A percentile compares a stretch with the other conserved stretches of the same genome.
Conservation (phyloP, 139 green algal species). For the Mesostigma viride region DNA sequence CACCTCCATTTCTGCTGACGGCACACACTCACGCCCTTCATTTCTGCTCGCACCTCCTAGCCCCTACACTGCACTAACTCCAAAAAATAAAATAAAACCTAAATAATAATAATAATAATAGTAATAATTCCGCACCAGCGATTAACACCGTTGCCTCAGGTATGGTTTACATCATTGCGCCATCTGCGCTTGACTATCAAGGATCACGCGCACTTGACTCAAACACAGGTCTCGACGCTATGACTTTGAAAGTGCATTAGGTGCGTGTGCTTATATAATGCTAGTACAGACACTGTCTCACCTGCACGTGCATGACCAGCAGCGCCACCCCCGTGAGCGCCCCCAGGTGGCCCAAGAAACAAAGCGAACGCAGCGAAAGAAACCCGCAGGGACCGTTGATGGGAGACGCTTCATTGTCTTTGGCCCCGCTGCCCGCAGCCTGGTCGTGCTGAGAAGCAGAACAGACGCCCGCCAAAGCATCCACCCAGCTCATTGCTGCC, state of each 20-base stretch:
- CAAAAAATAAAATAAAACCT: too few species aligned
- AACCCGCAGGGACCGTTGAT: slow-evolving; percentile 10
- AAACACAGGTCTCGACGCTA: background rate
- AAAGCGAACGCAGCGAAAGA: slow-evolving; percentile 26
- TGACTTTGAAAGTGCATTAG: background rate
- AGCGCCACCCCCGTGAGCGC: slow-evolving; percentile 44
- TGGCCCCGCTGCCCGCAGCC: background rate
- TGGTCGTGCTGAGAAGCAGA: background rate
- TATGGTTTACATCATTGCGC: background rate
- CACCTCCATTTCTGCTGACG: too few species aligned
- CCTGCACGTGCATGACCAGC: slow-evolving; percentile 76
- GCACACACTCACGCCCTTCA: too few species aligned
- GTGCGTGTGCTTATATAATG: background rate
- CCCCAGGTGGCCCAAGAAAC: slow-evolving; percentile 61
- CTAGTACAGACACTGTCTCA: slow-evolving; percentile 15
- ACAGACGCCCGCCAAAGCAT: background rate
- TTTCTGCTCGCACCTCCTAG: too few species aligned
- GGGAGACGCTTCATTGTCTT: background rate
- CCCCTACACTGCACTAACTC: too few species aligned
- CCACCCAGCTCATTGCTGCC: background rate
- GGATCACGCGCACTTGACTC: background rate
- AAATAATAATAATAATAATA: too few species aligned
- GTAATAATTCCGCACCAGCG: background rate
- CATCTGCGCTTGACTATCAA: background rate
- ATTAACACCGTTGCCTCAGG: background rate